Conservation (phyloP, 208 protist genomes). For the Leishmania braziliensis region DNA sequence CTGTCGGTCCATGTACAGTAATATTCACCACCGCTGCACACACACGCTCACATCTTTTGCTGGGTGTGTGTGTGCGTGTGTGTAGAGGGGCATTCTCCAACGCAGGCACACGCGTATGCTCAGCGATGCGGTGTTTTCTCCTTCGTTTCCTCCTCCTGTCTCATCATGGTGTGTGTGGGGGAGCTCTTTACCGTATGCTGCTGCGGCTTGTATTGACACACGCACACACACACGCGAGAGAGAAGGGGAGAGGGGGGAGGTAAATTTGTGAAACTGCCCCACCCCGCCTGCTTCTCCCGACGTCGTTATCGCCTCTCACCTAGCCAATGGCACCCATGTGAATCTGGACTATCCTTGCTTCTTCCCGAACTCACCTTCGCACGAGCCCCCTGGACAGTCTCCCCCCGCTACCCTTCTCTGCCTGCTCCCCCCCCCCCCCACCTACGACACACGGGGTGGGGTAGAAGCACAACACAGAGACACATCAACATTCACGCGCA, state of each 20-base stretch:
- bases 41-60: neutral
- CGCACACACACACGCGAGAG: neutral
- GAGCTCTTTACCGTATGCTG: neutral
- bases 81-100: neutral
- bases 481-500: no score
- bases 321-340: no score
- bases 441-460: no score
- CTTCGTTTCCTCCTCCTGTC: neutral
- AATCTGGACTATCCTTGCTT: no score
- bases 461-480: no score
- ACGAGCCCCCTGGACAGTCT: neutral
- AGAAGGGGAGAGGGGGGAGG: no score
- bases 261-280: no score
- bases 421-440: no score
- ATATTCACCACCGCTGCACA: neutral
- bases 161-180: neutral
- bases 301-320: no score
- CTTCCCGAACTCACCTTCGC: neutral
- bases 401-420: neutral
- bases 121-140: neutral
- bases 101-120: neutral
- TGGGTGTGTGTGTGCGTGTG: neutral
- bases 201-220: neutral
- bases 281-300: no score
- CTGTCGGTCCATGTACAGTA: constrained; percentile 2